Evolutionary conservation across 164 flowering plant species (phyloP), one percentile per base, ranked within the genome.

Genomic region (Sedum album): DNA sequence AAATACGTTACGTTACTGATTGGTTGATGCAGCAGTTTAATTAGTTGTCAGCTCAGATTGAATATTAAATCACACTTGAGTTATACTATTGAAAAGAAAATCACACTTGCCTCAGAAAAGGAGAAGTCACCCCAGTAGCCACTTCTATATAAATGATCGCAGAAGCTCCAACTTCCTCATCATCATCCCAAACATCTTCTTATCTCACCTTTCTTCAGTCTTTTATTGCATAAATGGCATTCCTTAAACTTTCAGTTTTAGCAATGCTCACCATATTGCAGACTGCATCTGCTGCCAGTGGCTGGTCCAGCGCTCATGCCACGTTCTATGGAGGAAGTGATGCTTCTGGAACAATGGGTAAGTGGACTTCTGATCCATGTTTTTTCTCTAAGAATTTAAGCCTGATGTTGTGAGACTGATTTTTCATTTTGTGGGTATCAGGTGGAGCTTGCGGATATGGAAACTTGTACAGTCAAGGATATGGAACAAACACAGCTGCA

Each of bases 301-400:
- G 72, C 1, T 76, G 79, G 79, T 42, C 63, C 48, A 60, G 66
- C 71, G 79, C 79, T 21, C 79, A 74, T 35, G 79, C 79, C n/a
- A 76, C 79, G 14, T 76, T 76, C 70, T 76, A 76, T 62, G 79
- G 79, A 60, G 79, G 79, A 30, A 68, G 72, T 36, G 79, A 76
- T 73, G 79, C 79, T 13, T 73, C 79, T 21, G 79, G 79, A 20
- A 76, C 79, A 65, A 76, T 76, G 79, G 79, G 79, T 76, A 68
- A 66, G 70, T 2, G 28, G 20, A 60, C 21, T 35, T 35, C 7
- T 3, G 38, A 39, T 18, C 17, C 42, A 38, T 18, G 11, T 1
- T 6, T 35, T 31, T 20, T 46, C 44, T 20, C 21, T 62, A 26
- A 21, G 28, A 15, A 9, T 9, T 55, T 9, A 26, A 4, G 18